Base-by-base conservation (phyloP, 108 stramenopile genomes). In the Schizochytrium sp. region DNA sequence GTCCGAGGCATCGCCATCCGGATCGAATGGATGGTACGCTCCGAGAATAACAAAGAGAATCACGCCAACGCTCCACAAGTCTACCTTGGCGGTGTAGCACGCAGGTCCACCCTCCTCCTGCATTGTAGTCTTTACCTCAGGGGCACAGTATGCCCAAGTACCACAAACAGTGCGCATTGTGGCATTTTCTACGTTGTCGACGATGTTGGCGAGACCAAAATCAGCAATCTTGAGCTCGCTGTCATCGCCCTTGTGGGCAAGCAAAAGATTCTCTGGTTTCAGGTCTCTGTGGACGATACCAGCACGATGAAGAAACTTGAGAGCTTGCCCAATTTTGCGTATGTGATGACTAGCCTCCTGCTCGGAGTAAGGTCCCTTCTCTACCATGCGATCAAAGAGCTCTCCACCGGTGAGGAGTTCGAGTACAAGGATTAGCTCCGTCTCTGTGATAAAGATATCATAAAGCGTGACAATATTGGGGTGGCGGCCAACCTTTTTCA, bases 151-250 rank as follows among this genome's bases (percentile, higher is more conserved):
- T 4, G 83, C 89, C 56, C 90, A 91, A 3, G 92, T 93, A 15
- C 92, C 92, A 41, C 88, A 88, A 44, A 89, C 88, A 42, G 88
- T 89, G 38, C 42, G n/a, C 88, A 89, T 89, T 3, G 56, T 59
- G 41, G 50, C 87, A 57, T 56, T 93, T 7, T 95, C 94, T 57
- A 94, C 95, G 47, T 90, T 92, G 1, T 91, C 91, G 38, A 95
- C 91, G 58, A 94, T 93, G 91, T 99, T 97, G 87, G 98, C 97
- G 83, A 99, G 98, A 19, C 99, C 99, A 91, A 99, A 99, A 91
- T 99, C 99, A 19, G 98, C 98, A 89, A 99, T 95, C 92, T 99
- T 99, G 90, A 99, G 96, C 3, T 93, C 91, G 45, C 96, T 94
- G 89, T 98, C 72, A 12, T 90, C 88, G 56, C 49, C 72, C 57